Percentiles rank a stretch among this genome's conserved stretches.
phyloP scores from a whole-genome alignment of 2,329 filamentous ascomycete genomes.

The Monilinia polystroma region DNA sequence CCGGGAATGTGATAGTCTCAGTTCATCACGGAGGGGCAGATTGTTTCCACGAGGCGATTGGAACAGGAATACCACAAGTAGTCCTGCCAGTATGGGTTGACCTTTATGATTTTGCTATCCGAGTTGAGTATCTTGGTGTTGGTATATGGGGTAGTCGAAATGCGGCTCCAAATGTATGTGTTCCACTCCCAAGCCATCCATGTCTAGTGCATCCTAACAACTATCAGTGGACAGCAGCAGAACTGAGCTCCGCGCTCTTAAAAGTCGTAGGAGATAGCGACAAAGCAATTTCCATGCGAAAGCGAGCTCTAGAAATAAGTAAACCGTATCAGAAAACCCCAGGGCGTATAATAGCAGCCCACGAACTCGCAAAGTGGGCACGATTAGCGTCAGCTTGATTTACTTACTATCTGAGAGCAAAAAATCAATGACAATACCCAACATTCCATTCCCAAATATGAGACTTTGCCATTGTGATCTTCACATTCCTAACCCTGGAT shows the following conservation, averaged over 20 bases:
- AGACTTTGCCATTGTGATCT: too few species aligned
- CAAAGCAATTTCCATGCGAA: not conserved
- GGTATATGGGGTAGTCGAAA: slow-evolving; percentile 38
- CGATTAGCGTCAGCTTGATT: not conserved
- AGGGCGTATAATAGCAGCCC: slow-evolving; percentile 1
- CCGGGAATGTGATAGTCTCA: slow-evolving; percentile 38
- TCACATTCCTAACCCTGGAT: not conserved
- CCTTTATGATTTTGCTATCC: slow-evolving; percentile 46
- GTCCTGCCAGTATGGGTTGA: slow-evolving; percentile 48
- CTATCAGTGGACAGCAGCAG: not conserved
- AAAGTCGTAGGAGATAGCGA: not conserved
- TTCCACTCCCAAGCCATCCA: not conserved
- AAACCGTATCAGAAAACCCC: not conserved
- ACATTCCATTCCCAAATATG: not conserved
- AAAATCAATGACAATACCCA: not conserved
- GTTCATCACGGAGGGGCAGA: slow-evolving; percentile 44
- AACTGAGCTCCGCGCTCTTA: not conserved
- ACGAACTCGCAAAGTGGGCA: not conserved
- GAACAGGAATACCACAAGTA: slow-evolving; percentile 47
- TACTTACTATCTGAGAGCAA: not conserved
- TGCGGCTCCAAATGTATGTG: slow-evolving; percentile 1
- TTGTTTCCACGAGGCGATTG: slow-evolving; percentile 45
- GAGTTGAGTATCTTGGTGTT: slow-evolving; percentile 44
- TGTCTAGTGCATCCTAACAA: not conserved
- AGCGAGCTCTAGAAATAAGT: not conserved